Percentiles rank a stretch among this genome's conserved stretches.
Evolutionary conservation across 2,329 filamentous ascomycete species (phyloP).

Genomic region (Aspergillus aculeatinus): DNA sequence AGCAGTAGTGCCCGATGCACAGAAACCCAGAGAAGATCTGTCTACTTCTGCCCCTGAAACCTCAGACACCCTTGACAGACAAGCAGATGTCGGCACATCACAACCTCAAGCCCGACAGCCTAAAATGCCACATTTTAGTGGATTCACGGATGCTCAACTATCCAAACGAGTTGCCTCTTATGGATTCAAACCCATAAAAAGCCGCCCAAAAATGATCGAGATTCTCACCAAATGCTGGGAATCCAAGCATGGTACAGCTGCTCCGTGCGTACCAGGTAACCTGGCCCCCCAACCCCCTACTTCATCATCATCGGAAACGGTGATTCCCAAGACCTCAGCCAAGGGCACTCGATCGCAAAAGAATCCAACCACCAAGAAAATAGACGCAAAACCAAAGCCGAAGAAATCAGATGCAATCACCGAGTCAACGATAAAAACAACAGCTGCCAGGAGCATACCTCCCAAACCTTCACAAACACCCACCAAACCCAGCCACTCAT

Average conservation of each 20-base stretch:
- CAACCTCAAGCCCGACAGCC: slow-evolving; percentile 6
- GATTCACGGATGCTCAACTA: slow-evolving; percentile 63
- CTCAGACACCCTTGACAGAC: neutral
- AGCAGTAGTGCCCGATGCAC: neutral
- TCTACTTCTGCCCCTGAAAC: neutral
- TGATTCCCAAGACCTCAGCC: neutral
- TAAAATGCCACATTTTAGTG: slow-evolving; percentile 57
- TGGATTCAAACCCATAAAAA: slow-evolving; percentile 72
- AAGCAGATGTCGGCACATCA: neutral
- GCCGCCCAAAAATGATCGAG: slow-evolving; percentile 66
- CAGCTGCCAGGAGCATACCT: neutral
- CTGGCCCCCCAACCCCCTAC: neutral
- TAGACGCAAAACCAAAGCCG: slow-evolving; percentile 15
- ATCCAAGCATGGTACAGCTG: slow-evolving; percentile 48
- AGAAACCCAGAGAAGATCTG: neutral
- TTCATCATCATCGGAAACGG: neutral
- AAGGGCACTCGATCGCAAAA: slow-evolving; percentile 2
- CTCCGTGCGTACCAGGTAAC: slow-evolving; percentile 25
- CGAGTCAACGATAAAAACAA: neutral
- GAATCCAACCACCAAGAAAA: neutral
- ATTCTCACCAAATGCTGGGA: slow-evolving; percentile 71
- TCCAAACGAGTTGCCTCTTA: slow-evolving; percentile 62
- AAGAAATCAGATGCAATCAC: slow-evolving; percentile 5
- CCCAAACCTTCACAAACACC: neutral
- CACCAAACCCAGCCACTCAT: neutral